Conservation (phyloP, 768 basidiomycete genomes). For the Brasilioporus rufonigricans region DNA sequence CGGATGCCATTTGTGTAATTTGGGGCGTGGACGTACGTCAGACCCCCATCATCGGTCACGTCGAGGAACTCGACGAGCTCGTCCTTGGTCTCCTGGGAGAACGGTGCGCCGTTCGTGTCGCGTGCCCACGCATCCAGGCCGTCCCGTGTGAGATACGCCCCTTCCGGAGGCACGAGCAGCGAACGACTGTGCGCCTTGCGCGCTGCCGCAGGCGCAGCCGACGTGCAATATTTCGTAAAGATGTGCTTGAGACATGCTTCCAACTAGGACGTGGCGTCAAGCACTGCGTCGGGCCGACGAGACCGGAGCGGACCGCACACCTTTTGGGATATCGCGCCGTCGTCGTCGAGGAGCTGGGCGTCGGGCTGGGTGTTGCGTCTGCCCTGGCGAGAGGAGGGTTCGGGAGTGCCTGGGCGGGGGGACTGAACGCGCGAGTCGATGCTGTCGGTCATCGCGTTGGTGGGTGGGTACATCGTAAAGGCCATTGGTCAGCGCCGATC, state of each 20-base stretch:
- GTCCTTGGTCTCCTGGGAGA: slow-evolving; percentile 72
- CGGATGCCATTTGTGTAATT: not conserved
- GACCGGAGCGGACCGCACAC: slow-evolving; percentile 31
- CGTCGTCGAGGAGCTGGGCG: slow-evolving; percentile 64
- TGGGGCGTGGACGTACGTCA: slow-evolving; percentile 55
- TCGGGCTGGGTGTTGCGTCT: slow-evolving; percentile 49
- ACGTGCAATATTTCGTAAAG: slow-evolving; percentile 75
- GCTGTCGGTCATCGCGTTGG: not conserved
- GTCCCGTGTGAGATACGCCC: slow-evolving; percentile 55
- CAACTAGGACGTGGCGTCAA: slow-evolving; percentile 40
- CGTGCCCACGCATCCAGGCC: slow-evolving; percentile 74
- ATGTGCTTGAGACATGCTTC: slow-evolving; percentile 72
- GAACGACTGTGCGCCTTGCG: slow-evolving; percentile 22
- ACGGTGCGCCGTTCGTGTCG: slow-evolving; percentile 83
- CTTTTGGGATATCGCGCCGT: slow-evolving; percentile 65
- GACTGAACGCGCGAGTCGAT: slow-evolving; percentile 37
- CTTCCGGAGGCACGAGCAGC: slow-evolving; percentile 45
- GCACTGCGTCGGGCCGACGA: not conserved
- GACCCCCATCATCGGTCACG: slow-evolving; percentile 63
- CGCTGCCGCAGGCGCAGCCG: slow-evolving; percentile 25
- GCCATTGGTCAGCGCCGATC: slow-evolving; percentile 18
- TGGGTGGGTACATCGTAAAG: not conserved
- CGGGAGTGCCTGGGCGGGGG: slow-evolving; percentile 59
- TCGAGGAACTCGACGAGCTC: slow-evolving; percentile 77
- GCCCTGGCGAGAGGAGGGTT: slow-evolving; percentile 59